Evolutionary conservation across 2,329 filamentous ascomycete species (phyloP).

Genomic region (Ophiostoma himal-ulmi): DNA sequence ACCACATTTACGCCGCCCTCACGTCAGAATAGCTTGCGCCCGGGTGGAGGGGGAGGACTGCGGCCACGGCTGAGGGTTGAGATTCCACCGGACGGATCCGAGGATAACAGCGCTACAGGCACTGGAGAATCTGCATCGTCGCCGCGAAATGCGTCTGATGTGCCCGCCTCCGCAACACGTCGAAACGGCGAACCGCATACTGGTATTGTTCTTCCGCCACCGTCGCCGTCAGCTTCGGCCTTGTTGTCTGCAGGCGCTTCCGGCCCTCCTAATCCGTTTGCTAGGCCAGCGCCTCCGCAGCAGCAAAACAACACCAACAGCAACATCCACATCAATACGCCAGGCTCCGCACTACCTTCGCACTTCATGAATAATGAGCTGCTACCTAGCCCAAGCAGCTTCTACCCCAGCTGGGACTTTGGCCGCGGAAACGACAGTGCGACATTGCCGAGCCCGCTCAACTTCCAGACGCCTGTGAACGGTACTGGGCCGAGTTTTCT

Average conservation of each 20-base stretch:
- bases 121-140: slow-evolving; percentile 62
- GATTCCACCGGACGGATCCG: slow-evolving; percentile 83
- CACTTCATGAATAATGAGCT: slow-evolving; percentile 84
- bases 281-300: slow-evolving; percentile 71
- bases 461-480: slow-evolving; percentile 77
- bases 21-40: slow-evolving; percentile 68
- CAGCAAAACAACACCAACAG: slow-evolving; percentile 32
- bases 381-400: slow-evolving; percentile 82
- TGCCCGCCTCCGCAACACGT: slow-evolving; percentile 49
- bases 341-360: slow-evolving; percentile 88
- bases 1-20: slow-evolving; percentile 63
- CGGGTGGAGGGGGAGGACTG: slow-evolving; percentile 48
- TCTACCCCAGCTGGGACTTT: slow-evolving; percentile 89
- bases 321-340: slow-evolving; percentile 64
- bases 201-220: slow-evolving; percentile 80
- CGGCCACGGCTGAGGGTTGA: slow-evolving; percentile 85
- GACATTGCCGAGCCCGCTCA: slow-evolving; percentile 85
- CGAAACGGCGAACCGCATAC: slow-evolving; percentile 33
- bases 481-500: slow-evolving; percentile 58
- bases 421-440: slow-evolving; percentile 63
- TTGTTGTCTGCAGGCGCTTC: slow-evolving; percentile 85
- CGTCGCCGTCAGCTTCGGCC: slow-evolving; percentile 80
- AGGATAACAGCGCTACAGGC: slow-evolving; percentile 62
- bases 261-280: slow-evolving; percentile 93
- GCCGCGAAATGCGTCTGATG: slow-evolving; percentile 49